Base-by-base conservation (phyloP, 345 rosid genomes). In the Hirschfeldia incana region DNA sequence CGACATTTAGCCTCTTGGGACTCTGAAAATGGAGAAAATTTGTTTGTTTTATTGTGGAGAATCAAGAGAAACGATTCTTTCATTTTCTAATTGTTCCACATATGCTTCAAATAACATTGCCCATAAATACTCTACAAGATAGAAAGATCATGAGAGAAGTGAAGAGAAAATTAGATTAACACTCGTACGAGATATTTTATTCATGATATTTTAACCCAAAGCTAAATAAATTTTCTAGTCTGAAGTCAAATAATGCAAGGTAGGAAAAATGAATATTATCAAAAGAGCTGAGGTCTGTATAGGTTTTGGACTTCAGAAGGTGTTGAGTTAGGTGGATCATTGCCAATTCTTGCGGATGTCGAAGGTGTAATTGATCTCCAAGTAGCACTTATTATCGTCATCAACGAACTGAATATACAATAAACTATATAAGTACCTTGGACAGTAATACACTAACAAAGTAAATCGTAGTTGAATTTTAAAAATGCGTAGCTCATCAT, bases 301-400 rank as follows among this genome's bases (percentile, higher is more conserved):
- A 69, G 44, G 53, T 10, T 78, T 42, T 44, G 16, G 57, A 32
- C 39, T 58, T 8, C 2, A 57, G 34, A 65, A 12, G 67, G 27
- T 74, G 61, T 39, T 51, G 57, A 67, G 6, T 17, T 12, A 8
- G 36, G 21, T 74, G 29, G 72, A 78, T 70, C 72, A 77, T 55
- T 42, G 86, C 97, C 98, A 90, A 0, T 86, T 90, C 87, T 86
- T 93, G 70, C 92, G 87, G 84, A 93, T 93, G 78, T 91, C 92
- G 13, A 93, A 93, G 30, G 86, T 86, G 85, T 93, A 93, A 86
- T 88, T 93, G 87, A 93, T 87, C 87, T 42, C 49, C 49, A 42
- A 42, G 49, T 42, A 42, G 49, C 49, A 42, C 5, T 42, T 42
- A 42, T 42, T 85, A 77, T 93, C 98, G 36, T 93, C 98, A 75